Evolutionary conservation across 1,284 basidiomycete species (phyloP).

Genomic region (Abortiporus biennis): DNA sequence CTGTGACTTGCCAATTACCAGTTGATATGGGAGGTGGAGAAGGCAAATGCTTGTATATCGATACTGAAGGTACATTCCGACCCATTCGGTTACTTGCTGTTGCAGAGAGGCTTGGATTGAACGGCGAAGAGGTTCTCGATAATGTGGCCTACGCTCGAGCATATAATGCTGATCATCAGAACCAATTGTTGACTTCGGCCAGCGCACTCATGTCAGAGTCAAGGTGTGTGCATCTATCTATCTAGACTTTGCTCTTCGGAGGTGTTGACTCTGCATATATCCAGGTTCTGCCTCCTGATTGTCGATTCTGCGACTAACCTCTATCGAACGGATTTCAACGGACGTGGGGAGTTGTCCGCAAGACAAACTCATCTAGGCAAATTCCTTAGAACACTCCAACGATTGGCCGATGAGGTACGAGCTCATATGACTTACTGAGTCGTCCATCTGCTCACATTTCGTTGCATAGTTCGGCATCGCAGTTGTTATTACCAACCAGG

Average conservation of each 20-base stretch:
- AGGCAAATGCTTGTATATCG: constrained; percentile 98
- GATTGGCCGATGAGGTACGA: constrained; percentile 90
- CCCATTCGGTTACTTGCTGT: constrained; percentile 92
- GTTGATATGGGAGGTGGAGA: constrained; percentile 98
- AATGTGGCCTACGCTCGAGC: constrained; percentile 98
- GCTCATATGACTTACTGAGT: not conserved
- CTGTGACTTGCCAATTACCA: constrained; percentile 97
- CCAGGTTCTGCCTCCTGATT: constrained; percentile 91
- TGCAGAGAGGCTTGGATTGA: constrained; percentile 92
- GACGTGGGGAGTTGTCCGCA: constrained; percentile 92
- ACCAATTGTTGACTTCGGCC: constrained; percentile 84
- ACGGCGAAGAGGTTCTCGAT: constrained; percentile 96
- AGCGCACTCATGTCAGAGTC: constrained; percentile 98
- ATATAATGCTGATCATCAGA: constrained; percentile 98
- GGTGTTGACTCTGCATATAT: not conserved
- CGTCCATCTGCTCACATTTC: constrained; percentile 11
- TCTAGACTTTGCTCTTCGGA: not conserved
- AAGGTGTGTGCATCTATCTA: constrained; percentile 44
- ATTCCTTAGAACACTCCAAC: constrained; percentile 89
- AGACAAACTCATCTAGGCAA: constrained; percentile 97
- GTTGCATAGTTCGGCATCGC: constrained; percentile 85
- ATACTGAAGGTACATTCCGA: constrained; percentile 98
- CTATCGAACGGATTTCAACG: constrained; percentile 95
- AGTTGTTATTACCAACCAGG: constrained; percentile 97
- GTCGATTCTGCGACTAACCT: constrained; percentile 97